These are phyloP conservation scores for Ascobolus immersus DNA, from an alignment of 495 filamentous ascomycete genomes.

Conservation along the genomic window DNA sequence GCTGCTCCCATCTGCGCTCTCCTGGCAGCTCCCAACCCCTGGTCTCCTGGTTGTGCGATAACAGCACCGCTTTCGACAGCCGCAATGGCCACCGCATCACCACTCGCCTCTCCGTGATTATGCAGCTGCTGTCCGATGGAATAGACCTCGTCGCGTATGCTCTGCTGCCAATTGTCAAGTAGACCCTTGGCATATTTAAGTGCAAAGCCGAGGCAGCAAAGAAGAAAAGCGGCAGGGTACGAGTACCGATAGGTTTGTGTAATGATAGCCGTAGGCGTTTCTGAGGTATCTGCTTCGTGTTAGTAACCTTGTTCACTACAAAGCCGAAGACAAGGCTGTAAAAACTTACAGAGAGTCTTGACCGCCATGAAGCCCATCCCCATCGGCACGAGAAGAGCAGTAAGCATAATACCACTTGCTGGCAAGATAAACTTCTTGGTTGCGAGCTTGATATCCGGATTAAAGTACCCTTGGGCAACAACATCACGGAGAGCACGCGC, in stretches of 20 bases:
- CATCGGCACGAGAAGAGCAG: constrained; percentile 35
- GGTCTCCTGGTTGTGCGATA: too few species aligned
- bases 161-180: constrained; percentile 49
- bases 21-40: too few species aligned
- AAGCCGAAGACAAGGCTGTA: background rate
- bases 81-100: background rate
- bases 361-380: constrained; percentile 23
- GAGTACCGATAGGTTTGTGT: constrained; percentile 36
- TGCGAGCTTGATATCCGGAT: constrained; percentile 51
- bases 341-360: constrained; percentile 17
- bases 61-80: too few species aligned
- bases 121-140: constrained; percentile 81
- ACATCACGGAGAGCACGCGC: constrained; percentile 51
- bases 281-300: constrained; percentile 8
- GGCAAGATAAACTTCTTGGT: constrained; percentile 68
- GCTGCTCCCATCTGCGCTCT: background rate
- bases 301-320: constrained; percentile 1
- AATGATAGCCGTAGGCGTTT: constrained; percentile 14
- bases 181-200: constrained; percentile 20
- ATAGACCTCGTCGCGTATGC: constrained; percentile 83
- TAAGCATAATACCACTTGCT: constrained; percentile 27
- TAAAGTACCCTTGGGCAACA: constrained; percentile 50
- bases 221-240: constrained; percentile 35
- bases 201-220: constrained; percentile 20
- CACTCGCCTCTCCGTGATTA: constrained; percentile 42